These are phyloP conservation scores for Coniella lustricola DNA, from an alignment of 2,329 filamentous ascomycete species.

Conservation along the genomic window DNA sequence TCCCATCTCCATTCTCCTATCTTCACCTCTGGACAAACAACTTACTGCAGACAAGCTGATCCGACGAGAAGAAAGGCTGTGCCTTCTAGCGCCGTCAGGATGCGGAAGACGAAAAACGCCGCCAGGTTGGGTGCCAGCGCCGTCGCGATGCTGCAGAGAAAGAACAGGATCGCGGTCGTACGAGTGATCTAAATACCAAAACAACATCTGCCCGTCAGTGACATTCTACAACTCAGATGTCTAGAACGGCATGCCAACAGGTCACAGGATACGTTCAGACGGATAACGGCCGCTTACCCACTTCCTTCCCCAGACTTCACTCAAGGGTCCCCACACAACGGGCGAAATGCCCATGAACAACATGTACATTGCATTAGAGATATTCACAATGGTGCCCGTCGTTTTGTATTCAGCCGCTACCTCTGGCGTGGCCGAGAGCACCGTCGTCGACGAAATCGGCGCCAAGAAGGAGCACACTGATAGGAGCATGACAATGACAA, in stretches of 20 bases:
- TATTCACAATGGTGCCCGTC: conserved; percentile 56
- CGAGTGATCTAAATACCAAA: conserved; percentile 39
- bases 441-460: conserved; percentile 60
- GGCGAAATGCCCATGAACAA: conserved; percentile 63
- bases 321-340: conserved; percentile 60
- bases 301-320: conserved; percentile 48
- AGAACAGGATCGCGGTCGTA: conserved; percentile 50
- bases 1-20: neutral
- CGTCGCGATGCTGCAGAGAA: conserved; percentile 57
- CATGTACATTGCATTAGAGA: conserved; percentile 64
- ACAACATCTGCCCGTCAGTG: conserved; percentile 1
- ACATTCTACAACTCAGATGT: neutral
- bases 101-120: conserved; percentile 61
- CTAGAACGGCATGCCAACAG: too few species aligned
- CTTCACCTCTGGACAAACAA: neutral
- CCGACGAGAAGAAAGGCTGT: conserved; percentile 63
- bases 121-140: conserved; percentile 59
- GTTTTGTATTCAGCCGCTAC: conserved; percentile 53
- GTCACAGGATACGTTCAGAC: too few species aligned
- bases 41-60: conserved; percentile 50
- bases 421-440: conserved; percentile 59
- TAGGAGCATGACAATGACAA: conserved; percentile 59
- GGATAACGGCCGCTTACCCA: conserved; percentile 30
- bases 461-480: conserved; percentile 71
- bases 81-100: conserved; percentile 63